Conservation (phyloP, 176 grass and related monocot species). For the Puccinellia tenuiflora region DNA sequence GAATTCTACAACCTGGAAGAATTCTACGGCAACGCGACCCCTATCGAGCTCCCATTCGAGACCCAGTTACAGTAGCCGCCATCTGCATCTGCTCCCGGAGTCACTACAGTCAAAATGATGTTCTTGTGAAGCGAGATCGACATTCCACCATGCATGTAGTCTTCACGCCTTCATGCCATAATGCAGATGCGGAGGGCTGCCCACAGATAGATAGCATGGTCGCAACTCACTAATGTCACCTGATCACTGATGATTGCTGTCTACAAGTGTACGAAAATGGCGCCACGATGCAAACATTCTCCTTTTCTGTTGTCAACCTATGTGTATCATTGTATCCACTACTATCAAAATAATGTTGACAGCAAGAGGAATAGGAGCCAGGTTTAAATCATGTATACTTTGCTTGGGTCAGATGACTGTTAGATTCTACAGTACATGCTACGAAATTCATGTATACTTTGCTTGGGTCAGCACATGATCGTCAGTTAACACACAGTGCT, state of each 20-base stretch:
- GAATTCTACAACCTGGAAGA: slow-evolving; percentile 95
- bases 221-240: neutral
- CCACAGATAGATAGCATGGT: neutral
- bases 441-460: neutral
- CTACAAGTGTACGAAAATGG: neutral
- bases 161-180: neutral
- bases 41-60: slow-evolving; percentile 80
- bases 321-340: neutral
- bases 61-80: slow-evolving; percentile 35
- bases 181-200: neutral
- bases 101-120: neutral
- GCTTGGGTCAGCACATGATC: neutral
- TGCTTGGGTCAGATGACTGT: too few relatives aligned
- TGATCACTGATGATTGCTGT: too few relatives aligned
- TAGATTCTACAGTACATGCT: neutral
- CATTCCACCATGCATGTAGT: neutral
- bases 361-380: neutral
- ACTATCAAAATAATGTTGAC: neutral
- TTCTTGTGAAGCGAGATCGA: neutral
- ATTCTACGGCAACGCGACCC: slow-evolving; percentile 85
- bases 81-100: neutral
- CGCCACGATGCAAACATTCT: neutral
- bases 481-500: neutral
- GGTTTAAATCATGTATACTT: too few relatives aligned
- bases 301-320: neutral